Base-by-base conservation (phyloP, 257 asterid genomes). In the Nicotiana sylvestris region DNA sequence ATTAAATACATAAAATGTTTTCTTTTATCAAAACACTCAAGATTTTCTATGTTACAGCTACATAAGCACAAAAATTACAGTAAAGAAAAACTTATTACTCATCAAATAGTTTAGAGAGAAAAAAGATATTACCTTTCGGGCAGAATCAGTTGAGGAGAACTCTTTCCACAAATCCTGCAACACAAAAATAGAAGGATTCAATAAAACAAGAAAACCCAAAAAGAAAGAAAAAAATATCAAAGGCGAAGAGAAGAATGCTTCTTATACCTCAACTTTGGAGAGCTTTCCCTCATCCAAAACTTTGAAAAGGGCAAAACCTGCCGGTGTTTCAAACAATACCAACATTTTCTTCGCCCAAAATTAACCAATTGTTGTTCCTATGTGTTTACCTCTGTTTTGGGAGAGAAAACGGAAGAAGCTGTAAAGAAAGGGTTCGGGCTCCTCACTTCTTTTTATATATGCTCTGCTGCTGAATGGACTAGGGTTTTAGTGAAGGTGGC, bases 111-210 rank as follows among this genome's bases (percentile, higher is more conserved):
- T 62, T 27, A 76, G 6, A 37, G 18, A 43, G 8, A 67, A 65
- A 76, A 56, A 16, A 6, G n/a, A 69, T 25, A 29, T 25, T 33
- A 93, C 97, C 97, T 91, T 82, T 92, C 94, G 87, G 18, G 98
- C 97, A n/a, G 97, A 88, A 17, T 91, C 97, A 2, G 95, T 86
- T 30, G 91, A 82, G 60, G 87, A 61, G 85, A 93, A 93, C 18
- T 94, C 97, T 89, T 91, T 91, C 85, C 92, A 91, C 85, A 93
- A 87, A 81, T 94, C 93, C 97, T 93, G 93, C 81, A 86, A 80
- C 43, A 72, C 4, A 21, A 62, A n/a, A 6, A 12, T 5, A 43
- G 46, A 25, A 21, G 21, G 4, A 25, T 27, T 17, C 27, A 9
- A 43, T 46, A 77, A 60, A 13, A 46, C 61, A 18, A 30, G 30